A percentile compares a stretch with the other conserved stretches of the same genome.
Evolutionary conservation across 1,284 basidiomycete genomes (phyloP).

Genomic region (Microbotryum intermedium): DNA sequence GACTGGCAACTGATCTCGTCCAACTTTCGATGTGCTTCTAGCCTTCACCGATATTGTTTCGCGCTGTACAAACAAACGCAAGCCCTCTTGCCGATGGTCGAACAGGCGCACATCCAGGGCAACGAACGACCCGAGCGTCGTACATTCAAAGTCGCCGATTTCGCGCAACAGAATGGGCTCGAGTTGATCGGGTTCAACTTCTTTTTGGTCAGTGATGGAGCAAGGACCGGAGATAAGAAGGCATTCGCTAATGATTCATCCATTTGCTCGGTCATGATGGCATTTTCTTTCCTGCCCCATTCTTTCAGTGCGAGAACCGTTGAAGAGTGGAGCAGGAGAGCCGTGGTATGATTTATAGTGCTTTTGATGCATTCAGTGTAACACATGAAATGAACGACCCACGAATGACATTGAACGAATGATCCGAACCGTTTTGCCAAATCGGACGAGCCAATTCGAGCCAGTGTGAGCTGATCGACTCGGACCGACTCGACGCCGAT

Average conservation of each 20-base stretch:
- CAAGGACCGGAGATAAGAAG: too few species aligned
- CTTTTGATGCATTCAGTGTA: too few species aligned
- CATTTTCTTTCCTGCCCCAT: neutral
- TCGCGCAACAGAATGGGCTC: constrained; percentile 49
- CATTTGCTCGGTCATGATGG: neutral
- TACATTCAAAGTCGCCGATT: constrained; percentile 50
- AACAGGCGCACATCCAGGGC: constrained; percentile 42
- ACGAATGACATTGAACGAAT: too few species aligned
- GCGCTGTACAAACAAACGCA: constrained; percentile 42
- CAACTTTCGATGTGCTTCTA: too few species aligned
- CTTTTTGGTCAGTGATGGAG: constrained; percentile 37
- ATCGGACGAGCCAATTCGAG: too few species aligned
- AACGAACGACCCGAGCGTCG: constrained; percentile 46
- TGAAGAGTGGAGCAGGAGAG: neutral
- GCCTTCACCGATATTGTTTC: constrained; percentile 1
- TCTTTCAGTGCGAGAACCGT: constrained; percentile 3
- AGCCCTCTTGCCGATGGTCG: constrained; percentile 45
- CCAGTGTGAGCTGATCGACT: too few species aligned
- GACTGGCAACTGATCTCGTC: too few species aligned
- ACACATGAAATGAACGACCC: too few species aligned
- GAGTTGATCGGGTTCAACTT: constrained; percentile 55
- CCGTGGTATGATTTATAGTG: too few species aligned
- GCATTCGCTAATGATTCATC: too few species aligned
- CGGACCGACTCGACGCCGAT: too few species aligned
- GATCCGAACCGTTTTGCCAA: too few species aligned